Conservation (phyloP, 2,329 filamentous ascomycete species). For the Neofusicoccum kwambonambiense region DNA sequence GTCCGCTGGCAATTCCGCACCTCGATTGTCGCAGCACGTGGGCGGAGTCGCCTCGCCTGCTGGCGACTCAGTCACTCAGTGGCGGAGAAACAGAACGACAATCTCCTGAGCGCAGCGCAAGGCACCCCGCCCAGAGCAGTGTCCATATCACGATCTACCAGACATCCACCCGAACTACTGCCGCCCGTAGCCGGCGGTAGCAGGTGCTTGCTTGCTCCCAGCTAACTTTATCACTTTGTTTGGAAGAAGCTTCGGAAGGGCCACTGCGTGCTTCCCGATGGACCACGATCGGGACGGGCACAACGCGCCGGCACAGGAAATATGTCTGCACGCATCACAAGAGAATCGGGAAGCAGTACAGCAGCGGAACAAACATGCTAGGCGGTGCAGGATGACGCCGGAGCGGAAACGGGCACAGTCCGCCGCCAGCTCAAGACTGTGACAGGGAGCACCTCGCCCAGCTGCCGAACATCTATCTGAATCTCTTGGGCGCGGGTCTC, state of each 20-base stretch:
- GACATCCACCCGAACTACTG: neutral
- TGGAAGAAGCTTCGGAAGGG: neutral
- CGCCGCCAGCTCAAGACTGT: too few species aligned
- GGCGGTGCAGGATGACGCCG: neutral
- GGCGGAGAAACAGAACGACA: constrained; percentile 14
- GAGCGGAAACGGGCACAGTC: neutral
- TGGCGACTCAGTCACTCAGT: neutral
- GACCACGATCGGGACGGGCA: neutral
- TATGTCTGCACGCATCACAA: neutral
- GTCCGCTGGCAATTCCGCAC: neutral
- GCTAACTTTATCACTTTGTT: neutral
- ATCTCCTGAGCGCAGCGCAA: constrained; percentile 7
- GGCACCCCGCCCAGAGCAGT: constrained; percentile 1
- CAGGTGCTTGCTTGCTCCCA: neutral
- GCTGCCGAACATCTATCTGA: constrained; percentile 7
- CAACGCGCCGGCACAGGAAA: too few species aligned
- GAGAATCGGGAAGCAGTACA: neutral
- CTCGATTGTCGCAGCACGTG: neutral
- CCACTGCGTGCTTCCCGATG: neutral
- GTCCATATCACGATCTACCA: neutral
- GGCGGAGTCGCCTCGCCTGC: neutral
- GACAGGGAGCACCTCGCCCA: neutral
- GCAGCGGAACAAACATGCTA: neutral
- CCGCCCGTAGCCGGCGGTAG: neutral
- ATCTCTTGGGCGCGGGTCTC: constrained; percentile 1